These are phyloP conservation scores for Dactylellina cionopaga DNA, from an alignment of 2,329 filamentous ascomycete species.

Conservation along the genomic window DNA sequence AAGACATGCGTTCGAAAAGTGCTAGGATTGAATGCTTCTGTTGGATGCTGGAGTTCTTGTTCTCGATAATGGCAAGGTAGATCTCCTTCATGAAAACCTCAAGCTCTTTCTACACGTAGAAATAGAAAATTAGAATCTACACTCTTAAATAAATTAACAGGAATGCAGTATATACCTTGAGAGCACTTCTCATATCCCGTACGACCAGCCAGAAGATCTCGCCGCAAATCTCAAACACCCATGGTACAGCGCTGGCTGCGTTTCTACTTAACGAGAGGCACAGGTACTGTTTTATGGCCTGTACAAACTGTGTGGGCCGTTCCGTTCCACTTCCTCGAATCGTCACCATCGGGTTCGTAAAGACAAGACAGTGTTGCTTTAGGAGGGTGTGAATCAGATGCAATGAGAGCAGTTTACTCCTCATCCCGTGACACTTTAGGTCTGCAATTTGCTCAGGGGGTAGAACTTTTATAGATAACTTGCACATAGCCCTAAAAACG, in stretches of 20 bases:
- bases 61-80: constrained; percentile 89
- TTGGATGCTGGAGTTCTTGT: constrained; percentile 82
- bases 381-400: constrained; percentile 95
- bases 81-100: constrained; percentile 98
- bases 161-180: constrained; percentile 73
- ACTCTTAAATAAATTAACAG: neutral
- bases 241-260: constrained; percentile 88
- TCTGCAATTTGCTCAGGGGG: constrained; percentile 92
- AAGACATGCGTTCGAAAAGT: constrained; percentile 82
- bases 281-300: constrained; percentile 95
- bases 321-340: constrained; percentile 92
- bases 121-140: constrained; percentile 51
- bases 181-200: constrained; percentile 88
- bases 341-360: constrained; percentile 88
- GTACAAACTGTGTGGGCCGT: constrained; percentile 83
- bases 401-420: constrained; percentile 92
- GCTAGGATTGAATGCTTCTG: constrained; percentile 93
- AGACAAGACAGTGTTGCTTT: constrained; percentile 91
- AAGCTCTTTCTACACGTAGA: constrained; percentile 78
- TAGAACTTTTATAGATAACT: constrained; percentile 90
- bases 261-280: constrained; percentile 95
- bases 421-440: constrained; percentile 92
- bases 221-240: constrained; percentile 92
- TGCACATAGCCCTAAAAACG: constrained; percentile 97
- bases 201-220: constrained; percentile 99